Base-by-base conservation (phyloP, 1,284 basidiomycete genomes). In the Rhizoctonia solani region DNA sequence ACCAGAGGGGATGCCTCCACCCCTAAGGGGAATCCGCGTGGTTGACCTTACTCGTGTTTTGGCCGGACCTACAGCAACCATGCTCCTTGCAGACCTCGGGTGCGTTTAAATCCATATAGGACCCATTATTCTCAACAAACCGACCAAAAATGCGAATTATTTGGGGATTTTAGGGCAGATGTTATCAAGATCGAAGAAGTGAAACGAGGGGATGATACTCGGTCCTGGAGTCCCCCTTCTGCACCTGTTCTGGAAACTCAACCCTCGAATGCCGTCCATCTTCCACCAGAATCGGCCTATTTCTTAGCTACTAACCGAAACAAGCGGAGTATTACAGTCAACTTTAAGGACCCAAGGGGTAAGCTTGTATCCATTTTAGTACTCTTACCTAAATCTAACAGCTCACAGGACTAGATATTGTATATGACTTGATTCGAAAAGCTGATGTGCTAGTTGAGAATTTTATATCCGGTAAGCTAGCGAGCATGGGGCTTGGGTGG, bases 371-470 rank as follows among this genome's bases (percentile, higher is more conserved):
- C 23, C 14, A 29, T 2, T 3, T 16, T 63, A 4, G 6, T 11
- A 16, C 13, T 5, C 30, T 1, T 13, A 21, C 14, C 11, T 11
- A 27, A 34, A 9, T 39, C 14, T 21, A 52, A 41, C 25, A 5
- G 8, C n/a, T 8, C 13, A 41, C 32, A 63, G 95, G 94, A 0
- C 81, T 90, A n/a, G 85, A 88, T 70, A 87, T 98, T 52, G 73
- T 95, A 5, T 84, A 85, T 68, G 85, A 85, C 70, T 81, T 98
- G 3, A 83, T 97, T 37, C 79, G 82, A 70, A 81, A 84, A 66
- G 86, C 93, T 0, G 95, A 98, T 74, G 85, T 98, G 8, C 81
- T 98, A 3, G 91, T 95, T 0, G 93, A 95, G 79, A 96, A 95
- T 74, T 95, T 89, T 72, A 79, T 93, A 63, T 80, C 87, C 1